Evolutionary conservation across 2,329 filamentous ascomycete genomes (phyloP).

Genomic region (Cucurbitaria berberidis): DNA sequence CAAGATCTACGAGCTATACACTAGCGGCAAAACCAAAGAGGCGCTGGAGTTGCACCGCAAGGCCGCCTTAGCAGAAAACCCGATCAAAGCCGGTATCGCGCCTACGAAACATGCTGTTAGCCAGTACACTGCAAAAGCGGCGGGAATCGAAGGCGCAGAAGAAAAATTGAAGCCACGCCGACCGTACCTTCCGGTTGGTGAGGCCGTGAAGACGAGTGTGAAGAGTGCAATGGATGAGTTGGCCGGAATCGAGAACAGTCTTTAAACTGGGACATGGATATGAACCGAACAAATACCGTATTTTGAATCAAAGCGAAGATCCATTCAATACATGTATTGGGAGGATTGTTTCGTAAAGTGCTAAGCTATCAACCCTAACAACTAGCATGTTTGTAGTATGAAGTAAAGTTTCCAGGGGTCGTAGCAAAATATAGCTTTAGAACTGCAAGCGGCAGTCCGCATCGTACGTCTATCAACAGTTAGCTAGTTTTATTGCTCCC

Average conservation of each 20-base stretch:
- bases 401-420: too few relatives aligned
- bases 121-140: conserved; percentile 66
- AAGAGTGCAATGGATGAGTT: conserved; percentile 32
- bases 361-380: too few relatives aligned
- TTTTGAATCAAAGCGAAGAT: background rate
- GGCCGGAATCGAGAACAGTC: conserved; percentile 33
- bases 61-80: conserved; percentile 69
- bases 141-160: conserved; percentile 51
- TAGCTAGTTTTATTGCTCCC: too few relatives aligned
- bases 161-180: conserved; percentile 35
- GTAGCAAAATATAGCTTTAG: too few relatives aligned
- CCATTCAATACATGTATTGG: too few relatives aligned
- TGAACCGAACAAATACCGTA: background rate
- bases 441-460: too few relatives aligned
- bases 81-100: conserved; percentile 70
- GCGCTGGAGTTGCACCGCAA: conserved; percentile 66
- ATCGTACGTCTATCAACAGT: too few relatives aligned
- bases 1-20: conserved; percentile 67
- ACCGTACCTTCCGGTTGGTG: conserved; percentile 37
- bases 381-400: too few relatives aligned
- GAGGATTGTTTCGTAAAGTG: too few relatives aligned
- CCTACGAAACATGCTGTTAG: conserved; percentile 72
- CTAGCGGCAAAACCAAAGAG: conserved; percentile 61
- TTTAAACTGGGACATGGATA: conserved; percentile 1
- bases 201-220: conserved; percentile 31